These are phyloP conservation scores for Plectranthus barbatus DNA, from an alignment of 257 asterid genomes.

Conservation along the genomic window DNA sequence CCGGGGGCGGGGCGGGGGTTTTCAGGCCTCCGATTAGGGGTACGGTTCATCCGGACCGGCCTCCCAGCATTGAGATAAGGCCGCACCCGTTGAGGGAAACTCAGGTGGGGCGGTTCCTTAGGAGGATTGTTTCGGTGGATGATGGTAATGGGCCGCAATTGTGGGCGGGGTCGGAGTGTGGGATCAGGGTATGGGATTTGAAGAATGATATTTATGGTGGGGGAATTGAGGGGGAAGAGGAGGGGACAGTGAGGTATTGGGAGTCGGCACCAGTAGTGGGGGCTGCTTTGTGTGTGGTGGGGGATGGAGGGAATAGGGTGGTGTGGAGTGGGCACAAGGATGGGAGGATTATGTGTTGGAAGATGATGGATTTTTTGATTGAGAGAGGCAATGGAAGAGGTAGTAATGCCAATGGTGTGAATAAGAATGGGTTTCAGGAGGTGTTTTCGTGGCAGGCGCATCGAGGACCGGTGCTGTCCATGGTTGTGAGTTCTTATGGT, in stretches of 20 bases:
- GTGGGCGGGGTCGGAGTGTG: constrained; percentile 95
- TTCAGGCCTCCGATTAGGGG: constrained; percentile 61
- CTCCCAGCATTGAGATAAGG: constrained; percentile 74
- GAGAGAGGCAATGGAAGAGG: constrained; percentile 25
- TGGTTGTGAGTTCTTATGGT: constrained; percentile 79
- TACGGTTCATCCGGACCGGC: constrained; percentile 64
- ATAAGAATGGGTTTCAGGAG: constrained; percentile 46
- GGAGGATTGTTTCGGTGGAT: constrained; percentile 46
- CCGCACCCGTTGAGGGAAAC: constrained; percentile 83
- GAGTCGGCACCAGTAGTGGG: constrained; percentile 51
- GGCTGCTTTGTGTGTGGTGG: constrained; percentile 60
- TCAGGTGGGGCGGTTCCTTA: constrained; percentile 68
- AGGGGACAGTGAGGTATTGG: constrained; percentile 49
- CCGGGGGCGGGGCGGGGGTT: constrained; percentile 60
- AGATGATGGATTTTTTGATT: constrained; percentile 35
- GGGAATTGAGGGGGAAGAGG: constrained; percentile 49
- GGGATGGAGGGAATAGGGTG: constrained; percentile 64
- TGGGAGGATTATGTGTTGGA: constrained; percentile 86
- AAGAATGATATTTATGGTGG: constrained; percentile 48
- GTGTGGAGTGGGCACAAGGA: constrained; percentile 97
- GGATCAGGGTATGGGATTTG: constrained; percentile 71
- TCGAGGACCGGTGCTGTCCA: constrained; percentile 76
- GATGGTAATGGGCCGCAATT: constrained; percentile 56
- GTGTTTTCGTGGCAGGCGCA: constrained; percentile 83
- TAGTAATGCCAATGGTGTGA: constrained; percentile 16